Conservation (phyloP, 129 eudicot genomes). For the Artemisia argyi region DNA sequence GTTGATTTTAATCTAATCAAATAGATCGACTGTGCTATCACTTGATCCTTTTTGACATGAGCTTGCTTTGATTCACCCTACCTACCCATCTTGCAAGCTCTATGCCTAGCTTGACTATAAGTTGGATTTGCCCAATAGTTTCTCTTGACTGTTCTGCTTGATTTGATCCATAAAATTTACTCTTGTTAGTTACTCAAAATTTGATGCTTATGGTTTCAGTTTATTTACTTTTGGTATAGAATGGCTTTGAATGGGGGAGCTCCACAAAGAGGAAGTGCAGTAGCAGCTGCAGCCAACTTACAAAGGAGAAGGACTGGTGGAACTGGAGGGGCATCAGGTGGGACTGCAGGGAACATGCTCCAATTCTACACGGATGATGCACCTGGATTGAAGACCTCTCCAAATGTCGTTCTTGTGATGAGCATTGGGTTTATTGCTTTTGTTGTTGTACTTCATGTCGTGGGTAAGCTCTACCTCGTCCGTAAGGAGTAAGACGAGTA, state of each 20-base stretch:
- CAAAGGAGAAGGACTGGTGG: constrained; percentile 44
- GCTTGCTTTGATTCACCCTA: too few relatives aligned
- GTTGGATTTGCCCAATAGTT: too few relatives aligned
- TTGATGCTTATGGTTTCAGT: constrained; percentile 2
- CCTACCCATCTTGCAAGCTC: too few relatives aligned
- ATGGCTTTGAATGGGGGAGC: constrained; percentile 47
- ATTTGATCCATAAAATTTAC: not conserved
- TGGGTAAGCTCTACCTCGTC: constrained; percentile 55
- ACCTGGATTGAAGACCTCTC: constrained; percentile 58
- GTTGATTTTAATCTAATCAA: too few relatives aligned
- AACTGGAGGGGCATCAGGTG: constrained; percentile 38
- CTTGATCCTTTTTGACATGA: too few relatives aligned
- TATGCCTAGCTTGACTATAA: too few relatives aligned
- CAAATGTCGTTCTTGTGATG: constrained; percentile 60
- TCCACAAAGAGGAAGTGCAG: constrained; percentile 47
- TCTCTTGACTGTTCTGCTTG: not conserved
- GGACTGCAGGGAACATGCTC: constrained; percentile 51
- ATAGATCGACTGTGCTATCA: too few relatives aligned
- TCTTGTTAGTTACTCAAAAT: not conserved
- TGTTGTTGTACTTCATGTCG: constrained; percentile 55
- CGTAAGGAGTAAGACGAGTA: constrained; percentile 32
- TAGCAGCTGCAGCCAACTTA: constrained; percentile 41
- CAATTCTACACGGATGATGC: constrained; percentile 65
- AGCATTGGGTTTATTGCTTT: constrained; percentile 60
- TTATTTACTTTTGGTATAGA: constrained; percentile 6